phyloP scores from a whole-genome alignment of 805 yeast genomes.

The Suhomyces prunicola region DNA sequence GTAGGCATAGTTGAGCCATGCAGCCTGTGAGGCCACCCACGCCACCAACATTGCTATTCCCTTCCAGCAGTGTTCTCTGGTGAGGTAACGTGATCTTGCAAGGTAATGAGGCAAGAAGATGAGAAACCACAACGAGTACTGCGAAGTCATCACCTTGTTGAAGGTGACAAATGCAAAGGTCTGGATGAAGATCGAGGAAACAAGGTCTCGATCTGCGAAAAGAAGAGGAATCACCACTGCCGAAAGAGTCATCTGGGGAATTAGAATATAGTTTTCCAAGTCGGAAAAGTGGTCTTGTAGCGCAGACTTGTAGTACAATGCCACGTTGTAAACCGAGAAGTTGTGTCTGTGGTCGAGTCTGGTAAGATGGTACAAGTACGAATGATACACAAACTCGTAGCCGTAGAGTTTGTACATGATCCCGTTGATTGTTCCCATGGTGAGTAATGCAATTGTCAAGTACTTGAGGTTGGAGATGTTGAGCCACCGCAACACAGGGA shows the following conservation, averaged over 20 bases:
- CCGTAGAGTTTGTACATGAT: constrained; percentile 74
- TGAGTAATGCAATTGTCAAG: constrained; percentile 30
- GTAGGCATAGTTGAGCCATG: constrained; percentile 80
- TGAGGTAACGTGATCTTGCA: constrained; percentile 38
- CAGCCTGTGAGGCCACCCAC: constrained; percentile 72
- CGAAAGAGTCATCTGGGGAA: constrained; percentile 74
- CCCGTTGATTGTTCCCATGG: constrained; percentile 48
- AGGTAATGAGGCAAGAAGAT: constrained; percentile 77
- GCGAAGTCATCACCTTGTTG: constrained; percentile 77
- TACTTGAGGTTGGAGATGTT: constrained; percentile 33
- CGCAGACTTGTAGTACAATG: constrained; percentile 61
- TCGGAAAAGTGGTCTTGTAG: constrained; percentile 10
- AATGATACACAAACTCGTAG: constrained; percentile 65
- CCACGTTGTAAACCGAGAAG: constrained; percentile 80
- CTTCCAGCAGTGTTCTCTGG: constrained; percentile 16
- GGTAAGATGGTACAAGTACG: constrained; percentile 78
- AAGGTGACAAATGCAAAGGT: constrained; percentile 44
- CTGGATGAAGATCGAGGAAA: constrained; percentile 37
- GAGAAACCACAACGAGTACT: constrained; percentile 93
- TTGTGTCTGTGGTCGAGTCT: constrained; percentile 94
- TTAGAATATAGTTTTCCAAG: constrained; percentile 63
- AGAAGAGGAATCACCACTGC: constrained; percentile 55
- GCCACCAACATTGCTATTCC: constrained; percentile 43
- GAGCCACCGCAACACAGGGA: constrained; percentile 36
- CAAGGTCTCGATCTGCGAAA: constrained; percentile 30